Base-by-base conservation (phyloP, 2,329 filamentous ascomycete species). In the Talaromyces sp. region DNA sequence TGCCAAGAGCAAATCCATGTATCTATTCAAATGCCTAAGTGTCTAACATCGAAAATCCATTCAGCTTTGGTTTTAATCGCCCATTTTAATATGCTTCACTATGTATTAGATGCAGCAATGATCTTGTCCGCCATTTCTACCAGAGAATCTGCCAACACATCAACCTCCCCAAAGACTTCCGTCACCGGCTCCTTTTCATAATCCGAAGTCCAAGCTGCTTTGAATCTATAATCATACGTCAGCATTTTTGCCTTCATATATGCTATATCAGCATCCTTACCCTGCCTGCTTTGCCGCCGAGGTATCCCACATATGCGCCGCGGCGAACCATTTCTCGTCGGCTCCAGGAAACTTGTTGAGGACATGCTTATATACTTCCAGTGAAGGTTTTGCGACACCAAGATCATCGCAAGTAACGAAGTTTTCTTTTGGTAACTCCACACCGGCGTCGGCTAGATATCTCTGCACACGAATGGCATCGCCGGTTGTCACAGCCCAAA, bases 251-350 rank as follows among this genome's bases (percentile, higher is more conserved):
- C 22, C 45, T 31, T 19, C 19, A 47, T 22, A 22, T 2, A 1
- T 22, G 43, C 17, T 11, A 47, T 10, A 47, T 22, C 43, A 22
- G 17, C 25, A 6, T n/a, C 40, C 56, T 47, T 47, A 34, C 69
- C 83, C 84, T n/a, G 78, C 78, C 64, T 76, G 78, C 59, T 77
- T 79, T 17, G 85, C 85, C 2, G 84, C 83, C 22, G 80, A 78
- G 1, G 85, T 84, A 75, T 88, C 85, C 85, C 85, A 87, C 79
- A 84, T 83, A 73, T 87, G 85, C 27, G 84, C 85, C 1, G 85
- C 85, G 0, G 83, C 85, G 71, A 86, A 87, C 84, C 84, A 87
- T 58, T 79, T 79, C 67, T 73, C 68, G 47, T 81, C 75, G 0
- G 75, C 74, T 0, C 70, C 69, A 0, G 69, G 78, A 63, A 86